phyloP scores from a whole-genome alignment of 2,329 filamentous ascomycete genomes.

The Curvularia spicifera region DNA sequence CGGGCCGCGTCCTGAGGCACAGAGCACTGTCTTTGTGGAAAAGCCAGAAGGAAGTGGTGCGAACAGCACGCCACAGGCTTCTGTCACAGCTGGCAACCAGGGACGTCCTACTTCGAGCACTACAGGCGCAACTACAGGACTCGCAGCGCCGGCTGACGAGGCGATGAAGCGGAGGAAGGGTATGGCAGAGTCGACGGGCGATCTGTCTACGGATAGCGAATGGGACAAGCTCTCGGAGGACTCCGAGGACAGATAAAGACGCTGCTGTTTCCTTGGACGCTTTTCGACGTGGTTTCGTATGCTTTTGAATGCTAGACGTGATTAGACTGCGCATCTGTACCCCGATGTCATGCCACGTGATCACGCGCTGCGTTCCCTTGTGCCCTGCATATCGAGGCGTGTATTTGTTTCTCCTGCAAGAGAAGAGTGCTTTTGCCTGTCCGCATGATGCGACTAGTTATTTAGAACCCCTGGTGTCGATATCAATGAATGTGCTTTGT shows the following conservation, averaged over 20 bases:
- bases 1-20: slow-evolving; percentile 32
- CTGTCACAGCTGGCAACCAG: slow-evolving; percentile 11
- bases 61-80: slow-evolving; percentile 29
- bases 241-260: slow-evolving; percentile 44
- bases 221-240: slow-evolving; percentile 87
- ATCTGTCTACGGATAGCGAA: slow-evolving; percentile 86
- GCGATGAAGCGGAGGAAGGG: slow-evolving; percentile 55
- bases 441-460: background rate
- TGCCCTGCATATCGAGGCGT: slow-evolving; percentile 15
- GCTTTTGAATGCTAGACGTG: slow-evolving; percentile 18
- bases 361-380: slow-evolving; percentile 25
- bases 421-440: background rate
- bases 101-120: slow-evolving; percentile 33
- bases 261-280: slow-evolving; percentile 12
- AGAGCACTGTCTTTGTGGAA: slow-evolving; percentile 48
- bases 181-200: slow-evolving; percentile 58
- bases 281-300: slow-evolving; percentile 4
- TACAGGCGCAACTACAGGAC: slow-evolving; percentile 38
- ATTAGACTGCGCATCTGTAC: slow-evolving; percentile 16
- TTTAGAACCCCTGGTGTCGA: background rate
- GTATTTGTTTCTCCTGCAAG: background rate
- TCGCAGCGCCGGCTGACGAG: slow-evolving; percentile 42
- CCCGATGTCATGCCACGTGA: slow-evolving; percentile 29
- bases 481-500: background rate
- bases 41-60: slow-evolving; percentile 24